These are phyloP conservation scores for Trichoderma sp. DNA, from an alignment of 2,329 filamentous ascomycete genomes.

Conservation along the genomic window DNA sequence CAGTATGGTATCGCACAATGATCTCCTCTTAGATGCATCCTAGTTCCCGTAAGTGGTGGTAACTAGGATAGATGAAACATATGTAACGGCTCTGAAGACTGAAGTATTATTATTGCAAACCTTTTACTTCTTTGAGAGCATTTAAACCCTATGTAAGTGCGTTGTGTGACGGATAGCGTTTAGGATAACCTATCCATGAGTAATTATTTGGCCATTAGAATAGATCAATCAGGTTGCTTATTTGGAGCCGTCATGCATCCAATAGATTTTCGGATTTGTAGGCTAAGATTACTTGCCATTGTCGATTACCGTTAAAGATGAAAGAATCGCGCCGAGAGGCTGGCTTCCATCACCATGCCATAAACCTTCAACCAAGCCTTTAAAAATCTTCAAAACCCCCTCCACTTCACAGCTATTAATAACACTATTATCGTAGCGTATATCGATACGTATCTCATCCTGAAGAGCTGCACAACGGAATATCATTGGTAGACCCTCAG, in stretches of 20 bases:
- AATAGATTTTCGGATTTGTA: background rate
- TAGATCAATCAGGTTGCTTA: background rate
- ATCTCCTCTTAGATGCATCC: too few species aligned
- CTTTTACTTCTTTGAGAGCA: background rate
- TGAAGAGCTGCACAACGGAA: background rate
- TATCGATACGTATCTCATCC: background rate
- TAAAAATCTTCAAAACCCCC: background rate
- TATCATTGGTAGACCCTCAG: slow-evolving; percentile 7
- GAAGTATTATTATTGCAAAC: background rate
- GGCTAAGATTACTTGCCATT: background rate
- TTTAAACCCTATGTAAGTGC: background rate
- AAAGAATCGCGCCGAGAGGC: background rate
- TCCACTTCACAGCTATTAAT: background rate
- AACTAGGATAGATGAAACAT: too few species aligned
- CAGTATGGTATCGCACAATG: too few species aligned
- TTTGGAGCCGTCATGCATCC: background rate
- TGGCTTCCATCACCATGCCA: background rate
- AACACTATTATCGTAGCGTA: background rate
- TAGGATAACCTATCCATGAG: background rate
- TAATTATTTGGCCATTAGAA: background rate
- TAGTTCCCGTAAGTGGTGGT: too few species aligned
- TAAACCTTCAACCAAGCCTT: background rate
- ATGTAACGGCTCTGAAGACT: too few species aligned
- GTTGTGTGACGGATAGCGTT: too few species aligned
- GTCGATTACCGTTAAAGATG: background rate